phyloP scores from a whole-genome alignment of 495 filamentous ascomycete genomes.

The Aspergillus leporis region DNA sequence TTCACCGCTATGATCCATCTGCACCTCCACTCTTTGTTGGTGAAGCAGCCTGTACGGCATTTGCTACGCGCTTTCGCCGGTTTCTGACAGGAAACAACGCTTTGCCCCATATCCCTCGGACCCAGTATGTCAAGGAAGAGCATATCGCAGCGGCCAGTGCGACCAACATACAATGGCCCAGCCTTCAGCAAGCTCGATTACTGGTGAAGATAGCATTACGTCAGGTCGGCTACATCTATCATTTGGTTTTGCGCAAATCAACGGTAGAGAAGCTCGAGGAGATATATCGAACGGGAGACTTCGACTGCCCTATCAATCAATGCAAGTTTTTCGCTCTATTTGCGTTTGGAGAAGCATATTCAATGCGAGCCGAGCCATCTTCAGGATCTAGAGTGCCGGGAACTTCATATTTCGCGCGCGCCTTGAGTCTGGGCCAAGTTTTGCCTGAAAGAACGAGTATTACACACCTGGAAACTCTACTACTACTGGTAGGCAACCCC shows the following conservation, averaged over 20 bases:
- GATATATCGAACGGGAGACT: conserved; percentile 39
- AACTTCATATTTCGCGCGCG: conserved; percentile 46
- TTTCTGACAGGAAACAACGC: conserved; percentile 42
- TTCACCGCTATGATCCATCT: conserved; percentile 44
- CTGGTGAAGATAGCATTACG: conserved; percentile 43
- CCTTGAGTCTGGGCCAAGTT: conserved; percentile 42
- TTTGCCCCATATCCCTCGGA: conserved; percentile 40
- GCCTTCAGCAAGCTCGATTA: conserved; percentile 40
- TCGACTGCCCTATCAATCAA: conserved; percentile 36
- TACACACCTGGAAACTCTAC: conserved; percentile 42
- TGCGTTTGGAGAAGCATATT: conserved; percentile 47
- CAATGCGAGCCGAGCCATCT: conserved; percentile 36
- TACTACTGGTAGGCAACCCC: conserved; percentile 34
- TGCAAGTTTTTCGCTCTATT: conserved; percentile 49
- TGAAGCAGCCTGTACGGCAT: conserved; percentile 48
- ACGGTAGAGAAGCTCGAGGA: conserved; percentile 46
- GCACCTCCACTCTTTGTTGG: conserved; percentile 48
- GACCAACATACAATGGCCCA: conserved; percentile 38
- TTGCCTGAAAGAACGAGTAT: conserved; percentile 44
- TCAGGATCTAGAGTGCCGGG: conserved; percentile 40
- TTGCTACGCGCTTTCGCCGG: conserved; percentile 47
- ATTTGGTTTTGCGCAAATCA: conserved; percentile 43
- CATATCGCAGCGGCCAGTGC: conserved; percentile 36
- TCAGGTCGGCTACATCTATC: conserved; percentile 43
- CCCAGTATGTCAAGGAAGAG: conserved; percentile 43